These are phyloP conservation scores for Allium sativum DNA, from an alignment of 106 monocot species.

Conservation along the genomic window DNA sequence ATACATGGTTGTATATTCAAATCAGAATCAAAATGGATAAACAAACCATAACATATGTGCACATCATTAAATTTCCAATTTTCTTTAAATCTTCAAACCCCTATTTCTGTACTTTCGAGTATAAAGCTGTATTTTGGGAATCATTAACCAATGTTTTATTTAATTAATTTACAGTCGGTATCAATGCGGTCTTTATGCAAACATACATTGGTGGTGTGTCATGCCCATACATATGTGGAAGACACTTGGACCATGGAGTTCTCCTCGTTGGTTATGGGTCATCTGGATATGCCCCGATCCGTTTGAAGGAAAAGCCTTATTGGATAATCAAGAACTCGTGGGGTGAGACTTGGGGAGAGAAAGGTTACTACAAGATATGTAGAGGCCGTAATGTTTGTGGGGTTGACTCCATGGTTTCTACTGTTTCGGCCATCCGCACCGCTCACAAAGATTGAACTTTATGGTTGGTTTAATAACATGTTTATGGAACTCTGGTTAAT, in stretches of 20 bases:
- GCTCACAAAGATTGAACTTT: not conserved
- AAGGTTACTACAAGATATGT: conserved; percentile 88
- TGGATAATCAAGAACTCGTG: conserved; percentile 99
- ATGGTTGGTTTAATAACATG: not conserved
- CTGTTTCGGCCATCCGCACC: conserved; percentile 37
- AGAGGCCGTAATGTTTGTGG: conserved; percentile 80
- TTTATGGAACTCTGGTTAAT: not conserved
- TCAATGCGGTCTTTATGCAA: conserved; percentile 85
- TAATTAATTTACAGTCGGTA: conserved; percentile 51
- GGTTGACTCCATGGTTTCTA: conserved; percentile 90
- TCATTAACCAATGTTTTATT: no score
- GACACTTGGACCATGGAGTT: conserved; percentile 70
- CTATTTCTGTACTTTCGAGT: no score
- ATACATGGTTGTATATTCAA: no score
- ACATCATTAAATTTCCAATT: no score
- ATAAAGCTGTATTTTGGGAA: no score
- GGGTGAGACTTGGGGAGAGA: conserved; percentile 88
- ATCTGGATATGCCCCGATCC: conserved; percentile 65
- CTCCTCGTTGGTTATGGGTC: conserved; percentile 81
- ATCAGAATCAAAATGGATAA: no score
- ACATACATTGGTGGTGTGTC: conserved; percentile 84
- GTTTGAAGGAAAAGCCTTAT: conserved; percentile 76
- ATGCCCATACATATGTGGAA: conserved; percentile 78
- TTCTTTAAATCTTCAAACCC: no score
- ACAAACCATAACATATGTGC: no score